These are phyloP conservation scores for Candida yuanshanica DNA, from an alignment of 805 yeast genomes.

Conservation along the genomic window DNA sequence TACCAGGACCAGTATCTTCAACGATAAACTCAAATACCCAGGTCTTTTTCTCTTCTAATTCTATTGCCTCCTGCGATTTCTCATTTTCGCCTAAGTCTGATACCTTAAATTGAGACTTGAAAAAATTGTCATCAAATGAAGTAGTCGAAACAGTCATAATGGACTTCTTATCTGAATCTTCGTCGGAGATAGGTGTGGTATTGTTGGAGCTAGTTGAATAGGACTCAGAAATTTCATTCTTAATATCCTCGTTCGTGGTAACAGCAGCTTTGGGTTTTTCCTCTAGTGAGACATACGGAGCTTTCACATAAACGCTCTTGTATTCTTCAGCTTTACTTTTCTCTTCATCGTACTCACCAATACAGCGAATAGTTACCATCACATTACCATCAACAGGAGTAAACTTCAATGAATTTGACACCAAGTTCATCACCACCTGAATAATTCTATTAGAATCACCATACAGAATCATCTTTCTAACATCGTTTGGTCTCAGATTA, in stretches of 20 bases:
- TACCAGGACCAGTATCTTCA: slow-evolving; percentile 92
- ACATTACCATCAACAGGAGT: slow-evolving; percentile 88
- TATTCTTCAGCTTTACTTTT: slow-evolving; percentile 37
- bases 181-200: slow-evolving; percentile 5
- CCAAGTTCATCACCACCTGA: slow-evolving; percentile 89
- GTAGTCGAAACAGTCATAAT: slow-evolving; percentile 24
- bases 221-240: not conserved
- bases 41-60: slow-evolving; percentile 24
- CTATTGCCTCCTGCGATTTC: slow-evolving; percentile 16
- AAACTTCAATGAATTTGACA: slow-evolving; percentile 85
- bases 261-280: not conserved
- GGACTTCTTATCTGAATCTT: slow-evolving; percentile 16
- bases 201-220: slow-evolving; percentile 10
- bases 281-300: slow-evolving; percentile 1
- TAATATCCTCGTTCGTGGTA: not conserved
- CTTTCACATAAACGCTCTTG: slow-evolving; percentile 40
- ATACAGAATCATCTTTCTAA: slow-evolving; percentile 58
- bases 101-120: slow-evolving; percentile 35
- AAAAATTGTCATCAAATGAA: slow-evolving; percentile 38
- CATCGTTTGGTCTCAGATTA: slow-evolving; percentile 52
- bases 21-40: slow-evolving; percentile 61
- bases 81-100: slow-evolving; percentile 19
- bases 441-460: slow-evolving; percentile 90
- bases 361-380: slow-evolving; percentile 50
- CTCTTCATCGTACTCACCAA: slow-evolving; percentile 65